These are phyloP conservation scores for Ehretia macrophylla DNA, from an alignment of 257 asterid species.

Conservation along the genomic window DNA sequence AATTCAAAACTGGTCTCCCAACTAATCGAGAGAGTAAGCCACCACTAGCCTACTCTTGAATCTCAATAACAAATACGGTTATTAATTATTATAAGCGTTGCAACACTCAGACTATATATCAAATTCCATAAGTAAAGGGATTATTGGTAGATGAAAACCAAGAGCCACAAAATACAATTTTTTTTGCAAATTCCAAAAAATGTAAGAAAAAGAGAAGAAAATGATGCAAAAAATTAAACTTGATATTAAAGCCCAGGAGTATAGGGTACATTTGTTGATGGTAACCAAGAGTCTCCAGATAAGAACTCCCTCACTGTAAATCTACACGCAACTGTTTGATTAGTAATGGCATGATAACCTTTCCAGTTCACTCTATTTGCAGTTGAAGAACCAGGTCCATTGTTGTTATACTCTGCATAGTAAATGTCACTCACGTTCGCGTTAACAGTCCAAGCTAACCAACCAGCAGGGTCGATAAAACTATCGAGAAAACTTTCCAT, in stretches of 20 bases:
- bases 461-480: neutral
- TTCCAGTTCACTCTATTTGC: conserved; percentile 8
- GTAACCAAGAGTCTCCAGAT: conserved; percentile 3
- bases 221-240: too few relatives aligned
- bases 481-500: neutral
- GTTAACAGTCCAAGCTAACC: neutral
- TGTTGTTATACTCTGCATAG: conserved; percentile 4
- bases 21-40: too few relatives aligned
- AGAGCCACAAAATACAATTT: too few relatives aligned
- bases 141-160: too few relatives aligned
- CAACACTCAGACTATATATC: too few relatives aligned
- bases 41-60: too few relatives aligned
- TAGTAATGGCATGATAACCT: conserved; percentile 1
- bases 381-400: conserved; percentile 3
- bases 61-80: too few relatives aligned
- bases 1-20: too few relatives aligned
- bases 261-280: conserved; percentile 7
- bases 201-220: too few relatives aligned
- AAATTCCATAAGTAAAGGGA: too few relatives aligned
- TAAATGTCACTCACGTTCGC: neutral
- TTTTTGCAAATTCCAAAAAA: too few relatives aligned
- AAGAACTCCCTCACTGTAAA: conserved; percentile 1
- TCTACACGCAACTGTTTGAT: neutral
- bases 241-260: neutral
- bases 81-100: too few relatives aligned